Evolutionary conservation across 1,139 yeast species (phyloP), one percentile per base, ranked within the genome.

Genomic region (Meyerozyma sp.): DNA sequence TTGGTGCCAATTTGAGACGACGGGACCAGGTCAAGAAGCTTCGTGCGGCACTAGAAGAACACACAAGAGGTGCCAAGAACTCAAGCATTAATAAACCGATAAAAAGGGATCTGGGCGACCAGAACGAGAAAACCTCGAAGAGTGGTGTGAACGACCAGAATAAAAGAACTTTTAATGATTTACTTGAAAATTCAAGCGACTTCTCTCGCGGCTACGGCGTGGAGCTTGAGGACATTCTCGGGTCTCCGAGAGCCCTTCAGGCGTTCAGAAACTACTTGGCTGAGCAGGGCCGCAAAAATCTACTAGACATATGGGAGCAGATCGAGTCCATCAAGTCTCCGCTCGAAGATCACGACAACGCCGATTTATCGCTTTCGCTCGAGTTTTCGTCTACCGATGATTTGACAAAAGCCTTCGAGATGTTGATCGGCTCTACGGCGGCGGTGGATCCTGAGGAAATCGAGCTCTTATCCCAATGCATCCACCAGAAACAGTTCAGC

Each of bases 291-390:
- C 61, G 79, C 41, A 56, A 69, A 1, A 61, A 65, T 3, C 52
- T 76, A 25, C 57, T 88, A 4, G 81, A 79, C 40, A 82, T 81
- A 47, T 88, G 91, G 86, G 61, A 76, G 9, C 74, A 79, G 0
- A 84, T 86, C 1, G 87, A 88, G 48, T 70, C 75, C 1, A 70
- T 87, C 32, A 79, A 81, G 53, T 86, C 85, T 41, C 96, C 96
- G 0, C 61, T 86, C 23, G 93, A 84, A 47, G 82, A 55, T 8
- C 66, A 59, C 16, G 57, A 55, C 4, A 61, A 56, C 9, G 49
- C 48, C 13, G 53, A 58, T 8, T 48, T 64, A 29, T 54, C 64
- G 2, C 47, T 70, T 16, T 64, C 65, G 13, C 56, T 66, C 11
- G 73, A 70, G 41, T 68, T 74, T 50, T 62, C 77, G 0, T 73